These are phyloP conservation scores for Colletotrichum sp. DNA, from an alignment of 2,329 filamentous ascomycete species.

Conservation along the genomic window DNA sequence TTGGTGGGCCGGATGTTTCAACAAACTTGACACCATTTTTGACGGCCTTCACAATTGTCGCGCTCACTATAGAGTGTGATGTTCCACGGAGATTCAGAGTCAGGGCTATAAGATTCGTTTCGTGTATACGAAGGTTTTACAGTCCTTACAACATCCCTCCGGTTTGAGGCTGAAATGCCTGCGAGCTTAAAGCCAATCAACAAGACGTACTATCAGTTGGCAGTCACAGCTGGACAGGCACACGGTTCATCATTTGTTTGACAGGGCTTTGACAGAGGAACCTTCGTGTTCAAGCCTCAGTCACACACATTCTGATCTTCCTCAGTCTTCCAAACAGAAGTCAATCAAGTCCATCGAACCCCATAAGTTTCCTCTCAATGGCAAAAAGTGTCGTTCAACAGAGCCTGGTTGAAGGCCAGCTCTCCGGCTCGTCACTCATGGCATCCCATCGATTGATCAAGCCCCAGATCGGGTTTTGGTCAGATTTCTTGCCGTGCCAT, in stretches of 20 bases:
- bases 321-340: neutral
- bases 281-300: neutral
- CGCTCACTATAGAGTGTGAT: too few relatives aligned
- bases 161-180: neutral
- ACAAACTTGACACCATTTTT: too few relatives aligned
- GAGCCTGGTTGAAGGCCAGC: neutral
- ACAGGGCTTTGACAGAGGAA: neutral
- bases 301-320: neutral
- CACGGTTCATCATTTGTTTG: neutral
- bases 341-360: neutral
- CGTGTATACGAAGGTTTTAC: too few relatives aligned
- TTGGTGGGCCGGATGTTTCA: neutral
- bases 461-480: neutral
- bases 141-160: too few relatives aligned
- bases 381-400: neutral
- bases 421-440: neutral
- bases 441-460: neutral
- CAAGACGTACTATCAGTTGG: neutral
- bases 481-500: neutral
- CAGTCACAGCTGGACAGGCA: neutral
- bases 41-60: too few relatives aligned
- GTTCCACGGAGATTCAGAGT: too few relatives aligned
- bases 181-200: neutral
- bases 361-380: neutral
- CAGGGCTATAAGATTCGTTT: too few relatives aligned